Base-by-base conservation (phyloP, 2,329 filamentous ascomycete genomes). In the Nannizzia gypsea region DNA sequence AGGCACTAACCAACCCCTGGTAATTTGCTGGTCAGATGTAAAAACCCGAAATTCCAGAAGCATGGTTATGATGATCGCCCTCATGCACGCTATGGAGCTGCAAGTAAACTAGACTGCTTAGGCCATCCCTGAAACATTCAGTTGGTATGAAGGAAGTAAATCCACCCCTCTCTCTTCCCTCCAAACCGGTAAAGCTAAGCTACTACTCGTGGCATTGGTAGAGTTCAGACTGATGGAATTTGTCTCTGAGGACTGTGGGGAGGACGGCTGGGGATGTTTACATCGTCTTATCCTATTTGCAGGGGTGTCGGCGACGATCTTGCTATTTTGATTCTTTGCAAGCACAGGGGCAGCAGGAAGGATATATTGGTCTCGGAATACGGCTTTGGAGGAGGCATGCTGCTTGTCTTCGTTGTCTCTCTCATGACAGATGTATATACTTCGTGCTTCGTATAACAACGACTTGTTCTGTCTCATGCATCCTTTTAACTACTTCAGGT, bases 31-130 rank as follows among this genome's bases (percentile, higher is more conserved):
- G n/a, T 22, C 15, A 6, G n/a, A 26, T 31, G 22, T 26, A 52
- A 52, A 50, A 52, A 17, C n/a, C 48, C 48, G 48, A 52, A 17
- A 52, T 52, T 52, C 48, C 48, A 52, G 48, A 52, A 26, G n/a
- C 22, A 31, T 52, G 48, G 48, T 52, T 15, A 31, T 26, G 22
- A 52, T 28, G 48, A 52, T 52, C 48, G 22, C 26, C 48, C 13
- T 52, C 48, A 52, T 52, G 48, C 48, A 52, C 26, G 48, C 26
- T 31, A n/a, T 52, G 6, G 26, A 52, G 48, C 22, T 28, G 48
- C 13, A 31, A 28, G 13, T 11, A 15, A 13, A n/a, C 48, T 31
- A 20, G 17, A 20, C 42, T 46, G 17, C 2, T 20, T 46, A 13
- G 6, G 3, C 9, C n/a, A 46, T 17, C 20, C 20, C 42, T 46